Percentiles rank a stretch among this genome's conserved stretches.
Conservation (phyloP, 148 eudicot genomes). For the Diospyros kaki region DNA sequence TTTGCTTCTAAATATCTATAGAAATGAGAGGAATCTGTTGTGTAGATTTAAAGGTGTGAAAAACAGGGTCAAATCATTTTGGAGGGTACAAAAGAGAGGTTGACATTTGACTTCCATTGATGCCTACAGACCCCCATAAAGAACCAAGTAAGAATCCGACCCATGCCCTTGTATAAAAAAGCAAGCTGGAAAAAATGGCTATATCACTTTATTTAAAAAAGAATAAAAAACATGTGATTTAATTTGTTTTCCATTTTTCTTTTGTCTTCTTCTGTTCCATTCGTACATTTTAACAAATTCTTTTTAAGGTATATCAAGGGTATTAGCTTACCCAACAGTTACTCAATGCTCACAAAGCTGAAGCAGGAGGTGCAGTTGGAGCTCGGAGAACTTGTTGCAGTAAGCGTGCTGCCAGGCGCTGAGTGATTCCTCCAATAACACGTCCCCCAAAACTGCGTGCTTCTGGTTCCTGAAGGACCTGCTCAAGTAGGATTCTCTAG, state of each 20-base stretch:
- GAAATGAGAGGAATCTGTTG: neutral
- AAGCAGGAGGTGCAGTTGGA: constrained; percentile 41
- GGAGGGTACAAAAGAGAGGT: neutral
- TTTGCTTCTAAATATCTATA: neutral
- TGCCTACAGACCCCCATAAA: neutral
- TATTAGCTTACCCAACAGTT: constrained; percentile 12
- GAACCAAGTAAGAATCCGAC: neutral
- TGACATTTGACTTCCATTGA: neutral
- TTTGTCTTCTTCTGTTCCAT: neutral
- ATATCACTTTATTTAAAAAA: neutral
- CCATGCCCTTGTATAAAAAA: neutral
- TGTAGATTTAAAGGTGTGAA: neutral
- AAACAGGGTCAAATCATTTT: neutral
- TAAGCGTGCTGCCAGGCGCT: constrained; percentile 92
- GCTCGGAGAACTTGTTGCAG: constrained; percentile 80
- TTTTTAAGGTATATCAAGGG: neutral
- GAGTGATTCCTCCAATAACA: constrained; percentile 82
- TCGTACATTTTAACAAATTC: neutral
- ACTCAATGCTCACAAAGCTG: constrained; percentile 19
- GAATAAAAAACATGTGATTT: neutral
- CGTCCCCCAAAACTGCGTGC: constrained; percentile 86
- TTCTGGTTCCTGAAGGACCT: constrained; percentile 88
- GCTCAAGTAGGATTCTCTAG: constrained; percentile 14
- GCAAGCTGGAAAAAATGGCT: neutral
- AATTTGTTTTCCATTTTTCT: neutral